Percentiles rank a stretch among this genome's conserved stretches.
phyloP scores from a whole-genome alignment of 2,329 filamentous ascomycete genomes.

The Paraphoma chrysanthemicola region DNA sequence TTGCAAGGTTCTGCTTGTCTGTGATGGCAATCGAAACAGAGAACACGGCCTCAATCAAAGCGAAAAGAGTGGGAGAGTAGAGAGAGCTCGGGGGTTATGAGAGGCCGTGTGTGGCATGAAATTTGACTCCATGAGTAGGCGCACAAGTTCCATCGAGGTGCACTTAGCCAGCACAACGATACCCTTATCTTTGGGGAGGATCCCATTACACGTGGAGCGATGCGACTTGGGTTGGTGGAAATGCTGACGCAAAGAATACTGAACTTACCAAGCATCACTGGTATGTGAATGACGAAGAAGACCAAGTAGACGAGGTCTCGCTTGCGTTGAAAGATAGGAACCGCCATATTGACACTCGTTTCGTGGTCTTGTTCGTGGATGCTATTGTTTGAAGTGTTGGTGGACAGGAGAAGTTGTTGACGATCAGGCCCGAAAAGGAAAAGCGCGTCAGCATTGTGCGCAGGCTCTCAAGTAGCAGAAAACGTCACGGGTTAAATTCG shows the following conservation, averaged over 20 bases:
- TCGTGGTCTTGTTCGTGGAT: not conserved
- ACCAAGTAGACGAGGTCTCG: slow-evolving; percentile 59
- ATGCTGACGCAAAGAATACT: not conserved
- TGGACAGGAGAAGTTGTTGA: slow-evolving; percentile 1
- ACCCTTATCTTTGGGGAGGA: no score
- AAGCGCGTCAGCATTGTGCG: slow-evolving; percentile 1
- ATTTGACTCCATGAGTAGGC: no score
- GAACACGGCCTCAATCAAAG: no score
- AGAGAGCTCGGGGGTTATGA: no score
- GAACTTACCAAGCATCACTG: slow-evolving; percentile 64
- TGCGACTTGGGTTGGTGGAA: not conserved
- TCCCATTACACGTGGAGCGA: no score
- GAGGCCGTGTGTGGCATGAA: no score
- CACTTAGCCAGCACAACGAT: no score
- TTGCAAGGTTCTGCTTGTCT: no score
- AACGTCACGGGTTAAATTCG: not conserved
- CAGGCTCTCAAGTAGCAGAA: not conserved
- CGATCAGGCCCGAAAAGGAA: not conserved
- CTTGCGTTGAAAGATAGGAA: slow-evolving; percentile 48
- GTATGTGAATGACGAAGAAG: slow-evolving; percentile 69
- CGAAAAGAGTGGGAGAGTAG: no score
- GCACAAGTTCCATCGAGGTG: no score
- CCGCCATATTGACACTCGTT: slow-evolving; percentile 28
- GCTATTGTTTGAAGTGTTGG: not conserved
- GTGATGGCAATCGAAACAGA: no score